These are phyloP conservation scores for Nelumbo lutea DNA, from an alignment of 164 flowering plant genomes.

Conservation along the genomic window DNA sequence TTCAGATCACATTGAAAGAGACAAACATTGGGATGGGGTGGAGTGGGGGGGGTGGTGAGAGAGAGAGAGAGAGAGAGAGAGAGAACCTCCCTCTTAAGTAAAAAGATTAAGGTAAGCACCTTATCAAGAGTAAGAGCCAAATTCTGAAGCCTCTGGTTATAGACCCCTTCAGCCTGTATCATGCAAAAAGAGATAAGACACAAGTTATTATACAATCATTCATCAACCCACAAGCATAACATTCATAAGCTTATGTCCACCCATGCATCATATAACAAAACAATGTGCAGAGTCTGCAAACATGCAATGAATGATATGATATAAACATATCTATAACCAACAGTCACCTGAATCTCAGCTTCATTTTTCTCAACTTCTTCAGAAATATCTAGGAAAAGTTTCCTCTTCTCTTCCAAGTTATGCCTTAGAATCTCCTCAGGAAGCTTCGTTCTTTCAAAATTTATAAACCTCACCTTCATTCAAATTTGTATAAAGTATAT, in stretches of 20 bases:
- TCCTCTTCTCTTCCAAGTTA: conserved; percentile 91
- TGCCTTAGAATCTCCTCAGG: conserved; percentile 83
- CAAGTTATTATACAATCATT: not conserved
- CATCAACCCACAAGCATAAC: not conserved
- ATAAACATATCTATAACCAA: not conserved
- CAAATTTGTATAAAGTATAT: conserved; percentile 1
- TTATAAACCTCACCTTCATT: conserved; percentile 86
- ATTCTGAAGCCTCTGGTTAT: conserved; percentile 96
- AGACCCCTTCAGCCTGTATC: conserved; percentile 95
- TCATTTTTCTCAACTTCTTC: conserved; percentile 84
- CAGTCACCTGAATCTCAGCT: conserved; percentile 87
- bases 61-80: not conserved
- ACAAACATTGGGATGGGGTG: not conserved
- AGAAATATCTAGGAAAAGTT: conserved; percentile 66
- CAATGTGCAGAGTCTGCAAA: not conserved
- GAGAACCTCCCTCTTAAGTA: not conserved
- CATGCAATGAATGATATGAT: not conserved
- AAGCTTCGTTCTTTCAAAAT: conserved; percentile 87
- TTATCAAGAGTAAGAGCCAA: conserved; percentile 95
- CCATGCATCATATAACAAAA: not conserved
- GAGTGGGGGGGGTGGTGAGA: no score
- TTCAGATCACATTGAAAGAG: not conserved
- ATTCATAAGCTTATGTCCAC: not conserved
- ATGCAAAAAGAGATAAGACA: conserved; percentile 7
- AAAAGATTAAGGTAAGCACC: conserved; percentile 30